phyloP scores from a whole-genome alignment of 768 basidiomycete genomes.

The Trametes cinnabarina region DNA sequence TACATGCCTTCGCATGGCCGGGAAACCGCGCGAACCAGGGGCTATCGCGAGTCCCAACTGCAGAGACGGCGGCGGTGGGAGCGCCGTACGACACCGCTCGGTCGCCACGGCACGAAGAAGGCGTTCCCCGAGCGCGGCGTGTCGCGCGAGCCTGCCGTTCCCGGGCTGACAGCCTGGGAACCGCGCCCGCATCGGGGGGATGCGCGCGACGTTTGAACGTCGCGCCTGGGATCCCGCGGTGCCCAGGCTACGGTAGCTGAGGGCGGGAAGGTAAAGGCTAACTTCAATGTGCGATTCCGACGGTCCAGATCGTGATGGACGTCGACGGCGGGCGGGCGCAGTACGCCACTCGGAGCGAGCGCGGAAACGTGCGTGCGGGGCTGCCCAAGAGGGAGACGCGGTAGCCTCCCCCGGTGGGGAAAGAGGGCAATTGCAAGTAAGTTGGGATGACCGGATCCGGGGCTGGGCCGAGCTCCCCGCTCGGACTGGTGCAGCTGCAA shows the following conservation, averaged over 20 bases:
- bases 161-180: constrained; percentile 22
- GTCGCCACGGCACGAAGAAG: constrained; percentile 4
- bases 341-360: neutral
- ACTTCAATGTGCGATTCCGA: neutral
- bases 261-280: constrained; percentile 8
- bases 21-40: neutral
- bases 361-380: neutral
- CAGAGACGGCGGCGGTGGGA: neutral
- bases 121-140: constrained; percentile 9
- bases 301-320: neutral
- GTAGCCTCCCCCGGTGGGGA: neutral
- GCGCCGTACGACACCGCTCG: neutral
- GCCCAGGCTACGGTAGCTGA: neutral
- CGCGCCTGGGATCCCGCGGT: neutral
- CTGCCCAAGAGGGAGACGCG: neutral
- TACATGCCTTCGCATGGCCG: neutral
- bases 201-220: neutral
- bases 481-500: no score
- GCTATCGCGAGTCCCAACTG: neutral
- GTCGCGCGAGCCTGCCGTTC: constrained; percentile 11
- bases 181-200: neutral
- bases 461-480: neutral
- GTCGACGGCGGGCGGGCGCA: neutral
- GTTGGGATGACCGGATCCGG: constrained; percentile 12
- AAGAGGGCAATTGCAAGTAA: constrained; percentile 8